These are phyloP conservation scores for Irpex sp. DNA, from an alignment of 1,284 basidiomycete species.

Conservation along the genomic window DNA sequence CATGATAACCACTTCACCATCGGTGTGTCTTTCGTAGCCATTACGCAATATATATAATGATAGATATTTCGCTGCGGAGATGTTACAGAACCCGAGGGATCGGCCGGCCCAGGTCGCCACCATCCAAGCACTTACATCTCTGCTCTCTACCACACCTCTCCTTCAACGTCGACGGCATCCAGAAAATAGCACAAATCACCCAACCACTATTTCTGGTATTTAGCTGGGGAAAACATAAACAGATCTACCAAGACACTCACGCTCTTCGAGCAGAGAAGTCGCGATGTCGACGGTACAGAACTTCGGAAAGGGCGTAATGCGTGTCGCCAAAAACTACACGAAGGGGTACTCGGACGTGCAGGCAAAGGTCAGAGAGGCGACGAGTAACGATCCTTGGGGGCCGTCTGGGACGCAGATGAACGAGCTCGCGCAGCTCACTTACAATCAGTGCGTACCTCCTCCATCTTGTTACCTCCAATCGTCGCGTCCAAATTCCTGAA, in stretches of 20 bases:
- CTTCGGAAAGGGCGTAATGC: slow-evolving; percentile 76
- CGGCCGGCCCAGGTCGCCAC: not conserved
- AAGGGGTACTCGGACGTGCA: slow-evolving; percentile 94
- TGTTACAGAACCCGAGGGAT: not conserved
- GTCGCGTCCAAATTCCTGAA: not conserved
- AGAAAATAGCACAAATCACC: not conserved
- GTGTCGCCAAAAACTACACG: slow-evolving; percentile 93
- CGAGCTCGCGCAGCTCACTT: slow-evolving; percentile 96
- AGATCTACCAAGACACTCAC: not conserved
- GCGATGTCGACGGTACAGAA: slow-evolving; percentile 51
- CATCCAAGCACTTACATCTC: not conserved
- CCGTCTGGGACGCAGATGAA: slow-evolving; percentile 99
- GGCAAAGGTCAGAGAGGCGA: slow-evolving; percentile 95
- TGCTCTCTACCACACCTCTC: not conserved
- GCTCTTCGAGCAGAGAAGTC: not conserved
- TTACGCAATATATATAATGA: not conserved
- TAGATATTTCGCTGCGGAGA: not conserved
- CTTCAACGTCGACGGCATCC: not conserved
- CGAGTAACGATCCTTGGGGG: slow-evolving; percentile 99
- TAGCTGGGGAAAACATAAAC: not conserved
- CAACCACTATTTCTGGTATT: too few species aligned
- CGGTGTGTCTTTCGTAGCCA: slow-evolving; percentile 35
- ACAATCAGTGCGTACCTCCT: slow-evolving; percentile 74
- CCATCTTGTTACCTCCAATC: not conserved
- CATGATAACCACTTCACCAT: slow-evolving; percentile 85